These are phyloP conservation scores for Pseudocercospora pini-densiflorae DNA, from an alignment of 2,329 filamentous ascomycete genomes.

Conservation along the genomic window DNA sequence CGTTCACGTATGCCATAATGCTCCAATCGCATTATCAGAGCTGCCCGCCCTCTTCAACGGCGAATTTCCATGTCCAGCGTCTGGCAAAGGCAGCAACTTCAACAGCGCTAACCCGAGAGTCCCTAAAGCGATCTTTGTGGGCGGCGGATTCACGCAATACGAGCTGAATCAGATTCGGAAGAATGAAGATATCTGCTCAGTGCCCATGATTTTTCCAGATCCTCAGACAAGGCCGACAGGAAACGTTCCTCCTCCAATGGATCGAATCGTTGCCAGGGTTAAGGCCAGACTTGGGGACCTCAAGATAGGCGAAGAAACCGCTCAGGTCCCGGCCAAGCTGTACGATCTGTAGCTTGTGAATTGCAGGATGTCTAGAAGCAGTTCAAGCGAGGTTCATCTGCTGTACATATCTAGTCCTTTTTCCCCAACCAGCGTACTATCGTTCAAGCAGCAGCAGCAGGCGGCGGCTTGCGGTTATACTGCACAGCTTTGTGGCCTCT, in stretches of 20 bases:
- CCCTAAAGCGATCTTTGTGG: constrained; percentile 32
- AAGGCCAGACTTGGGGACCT: background rate
- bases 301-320: background rate
- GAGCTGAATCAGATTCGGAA: constrained; percentile 30
- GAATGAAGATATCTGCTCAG: constrained; percentile 3
- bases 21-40: constrained; percentile 26
- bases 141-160: constrained; percentile 29
- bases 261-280: background rate
- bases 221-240: background rate
- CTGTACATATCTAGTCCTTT: too few species aligned
- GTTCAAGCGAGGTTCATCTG: too few species aligned
- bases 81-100: constrained; percentile 29
- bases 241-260: background rate
- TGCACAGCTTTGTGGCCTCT: constrained; percentile 67
- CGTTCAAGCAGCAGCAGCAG: constrained; percentile 15
- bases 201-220: background rate
- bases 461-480: constrained; percentile 23
- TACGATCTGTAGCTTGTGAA: background rate
- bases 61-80: constrained; percentile 25
- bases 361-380: background rate
- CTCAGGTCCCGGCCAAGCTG: background rate
- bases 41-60: constrained; percentile 27
- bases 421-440: too few species aligned
- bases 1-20: constrained; percentile 31
- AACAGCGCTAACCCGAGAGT: constrained; percentile 16